Percentiles rank a stretch among this genome's conserved stretches.
Conservation (phyloP, 192 early-diverging fungal species). For the Linderina pennispora region DNA sequence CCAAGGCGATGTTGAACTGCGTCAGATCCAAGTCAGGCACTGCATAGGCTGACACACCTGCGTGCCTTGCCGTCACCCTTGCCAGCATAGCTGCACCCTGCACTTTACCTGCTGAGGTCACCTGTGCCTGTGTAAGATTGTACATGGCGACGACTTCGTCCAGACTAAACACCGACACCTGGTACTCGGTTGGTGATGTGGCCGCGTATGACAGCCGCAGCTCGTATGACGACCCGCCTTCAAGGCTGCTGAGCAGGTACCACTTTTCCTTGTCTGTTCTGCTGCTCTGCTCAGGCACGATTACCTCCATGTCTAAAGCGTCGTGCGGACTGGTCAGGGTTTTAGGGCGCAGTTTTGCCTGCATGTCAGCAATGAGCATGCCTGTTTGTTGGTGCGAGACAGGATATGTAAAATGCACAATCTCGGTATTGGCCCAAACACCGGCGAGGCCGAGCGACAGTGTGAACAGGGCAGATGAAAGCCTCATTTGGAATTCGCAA, state of each 20-base stretch:
- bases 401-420: not conserved
- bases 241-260: slow-evolving; percentile 18
- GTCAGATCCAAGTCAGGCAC: slow-evolving; percentile 12
- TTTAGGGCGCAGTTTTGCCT: no score
- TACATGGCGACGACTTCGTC: not conserved
- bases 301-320: not conserved
- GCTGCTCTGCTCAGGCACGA: slow-evolving; percentile 30
- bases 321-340: not conserved
- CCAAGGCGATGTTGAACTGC: slow-evolving; percentile 23
- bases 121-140: not conserved
- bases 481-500: no score
- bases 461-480: no score
- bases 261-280: slow-evolving; percentile 14
- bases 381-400: no score
- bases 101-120: no score
- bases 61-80: slow-evolving; percentile 17
- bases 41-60: slow-evolving; percentile 15
- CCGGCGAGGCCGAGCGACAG: not conserved
- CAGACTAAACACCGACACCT: slow-evolving; percentile 12
- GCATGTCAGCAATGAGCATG: no score
- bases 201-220: slow-evolving; percentile 42
- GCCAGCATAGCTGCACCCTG: slow-evolving; percentile 8
- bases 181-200: slow-evolving; percentile 19
- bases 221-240: slow-evolving; percentile 14
- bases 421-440: not conserved